Evolutionary conservation across 2,329 filamentous ascomycete species (phyloP), one percentile per base, ranked within the genome.

Genomic region (Venturiaceae sp.): DNA sequence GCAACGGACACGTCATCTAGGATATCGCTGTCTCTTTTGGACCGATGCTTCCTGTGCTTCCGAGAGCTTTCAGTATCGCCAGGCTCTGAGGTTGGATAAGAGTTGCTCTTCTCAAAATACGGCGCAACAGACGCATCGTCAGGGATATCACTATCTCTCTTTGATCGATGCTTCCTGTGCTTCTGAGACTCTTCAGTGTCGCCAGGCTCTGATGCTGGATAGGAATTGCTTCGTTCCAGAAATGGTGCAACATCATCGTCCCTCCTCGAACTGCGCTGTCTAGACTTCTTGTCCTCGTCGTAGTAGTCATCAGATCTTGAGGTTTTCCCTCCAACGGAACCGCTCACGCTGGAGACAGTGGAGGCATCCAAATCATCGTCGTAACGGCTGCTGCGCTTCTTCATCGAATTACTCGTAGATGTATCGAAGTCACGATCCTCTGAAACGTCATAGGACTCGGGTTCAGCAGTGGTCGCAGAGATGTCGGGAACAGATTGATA

Each of bases 1-100:
- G 53, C 60, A 11, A 50, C 39, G 3, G 57, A 59, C 21, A 34
- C 32, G 19, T 57, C 46, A 14, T 61, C 60, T 36, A 46, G 53
- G 23, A 57, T 28, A 26, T 61, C 59, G 19, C 55, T 44, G 26
- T 60, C 59, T 5, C 69, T 19, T 69, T 68, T 58, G 68, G 65
- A 69, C n/a, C 70, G 68, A 58, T 71, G 70, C 46, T 68, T 67
- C 44, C 66, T 66, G 57, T 71, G 68, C 57, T 64, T 69, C 30
- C 63, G 63, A 33, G 70, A 68, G 9, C 63, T 67, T 28, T 58
- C 55, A 14, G 26, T 23, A n/a, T 58, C 57, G 21, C 47, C 57
- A 36, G 47, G 37, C 55, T 58, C 55, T 33, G 55, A 58, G 16
- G 55, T 21, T 21, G 55, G 26, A 19, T 59, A 59, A 30, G 34